Base-by-base conservation (phyloP, 345 rosid genomes). In the Bruguiera sexangula region DNA sequence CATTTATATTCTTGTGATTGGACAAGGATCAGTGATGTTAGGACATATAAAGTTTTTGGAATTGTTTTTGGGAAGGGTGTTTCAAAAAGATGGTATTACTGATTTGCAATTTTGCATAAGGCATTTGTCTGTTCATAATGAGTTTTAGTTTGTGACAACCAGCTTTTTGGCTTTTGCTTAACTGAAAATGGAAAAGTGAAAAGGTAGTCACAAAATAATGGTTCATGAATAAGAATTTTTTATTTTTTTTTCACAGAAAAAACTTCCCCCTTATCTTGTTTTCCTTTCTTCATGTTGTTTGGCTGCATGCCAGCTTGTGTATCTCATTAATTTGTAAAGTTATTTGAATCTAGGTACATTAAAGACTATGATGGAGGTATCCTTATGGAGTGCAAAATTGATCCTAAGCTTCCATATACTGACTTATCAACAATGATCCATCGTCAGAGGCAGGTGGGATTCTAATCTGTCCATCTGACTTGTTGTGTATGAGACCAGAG, bases 351-450 rank as follows among this genome's bases (percentile, higher is more conserved):
- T 74, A 92, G 98, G 79, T 92, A 85, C 70, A 92, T 96, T 70
- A 96, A 93, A 84, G 99, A 96, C 71, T 96, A 92, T 87, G 99
- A 92, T 79, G 99, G 99, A 56, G 97, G 97, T 65, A 89, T 96
- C 76, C 92, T 96, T 34, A 96, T 96, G 98, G 99, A 96, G 78
- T 96, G 98, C 84, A 92, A 87, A 85, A 93, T 96, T 63, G 91
- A 89, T 81, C 97, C 97, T 64, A 92, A 92, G 80, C 99, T 96
- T 83, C 97, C 96, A 21, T 96, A 89, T 74, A 96, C 95, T 37
- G 89, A 96, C 84, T 66, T 92, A 72, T 92, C 99, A 37, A 90
- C 87, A 46, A 93, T 93, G 99, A 79, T 96, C 70, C 95, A 89
- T 52, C 86, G 87, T 75, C 98, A 92, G 75, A 88, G 98, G 79